These are phyloP conservation scores for Pilasporangium apinafurcum DNA, from an alignment of 352 stramenopile genomes.

Conservation along the genomic window DNA sequence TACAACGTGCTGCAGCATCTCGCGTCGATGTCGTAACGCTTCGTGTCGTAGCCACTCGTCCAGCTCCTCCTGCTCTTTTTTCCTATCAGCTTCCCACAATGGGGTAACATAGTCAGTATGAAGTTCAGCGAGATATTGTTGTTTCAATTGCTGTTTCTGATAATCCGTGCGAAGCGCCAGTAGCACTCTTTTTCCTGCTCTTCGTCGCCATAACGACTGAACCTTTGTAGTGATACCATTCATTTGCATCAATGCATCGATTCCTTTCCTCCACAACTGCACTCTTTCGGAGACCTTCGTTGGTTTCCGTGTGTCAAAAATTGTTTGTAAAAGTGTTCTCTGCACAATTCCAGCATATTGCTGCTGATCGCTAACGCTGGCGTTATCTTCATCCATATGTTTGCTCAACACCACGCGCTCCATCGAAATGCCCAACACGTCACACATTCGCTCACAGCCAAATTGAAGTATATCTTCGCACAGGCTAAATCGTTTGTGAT, in stretches of 20 bases:
- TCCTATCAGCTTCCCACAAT: slow-evolving; percentile 58
- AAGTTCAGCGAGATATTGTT: slow-evolving; percentile 54
- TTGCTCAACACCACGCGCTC: slow-evolving; percentile 23
- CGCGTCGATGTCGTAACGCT: slow-evolving; percentile 19
- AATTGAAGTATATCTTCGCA: slow-evolving; percentile 55
- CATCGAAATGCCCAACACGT: slow-evolving; percentile 40
- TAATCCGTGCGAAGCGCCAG: slow-evolving; percentile 22
- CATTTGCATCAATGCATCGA: slow-evolving; percentile 24
- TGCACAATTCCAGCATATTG: not conserved
- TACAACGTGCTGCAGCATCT: slow-evolving; percentile 24
- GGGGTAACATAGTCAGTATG: slow-evolving; percentile 46
- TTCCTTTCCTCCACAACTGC: slow-evolving; percentile 15
- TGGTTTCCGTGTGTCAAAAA: not conserved
- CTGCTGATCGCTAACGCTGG: not conserved
- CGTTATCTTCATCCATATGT: no score
- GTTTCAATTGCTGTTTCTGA: slow-evolving; percentile 20
- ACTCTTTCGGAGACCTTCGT: slow-evolving; percentile 14
- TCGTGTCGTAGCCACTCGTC: slow-evolving; percentile 35
- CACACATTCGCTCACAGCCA: slow-evolving; percentile 49
- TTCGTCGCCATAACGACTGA: slow-evolving; percentile 50
- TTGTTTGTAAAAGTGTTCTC: slow-evolving; percentile 10
- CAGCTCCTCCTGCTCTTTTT: slow-evolving; percentile 41
- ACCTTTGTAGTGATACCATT: slow-evolving; percentile 26
- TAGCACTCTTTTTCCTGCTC: slow-evolving; percentile 33
- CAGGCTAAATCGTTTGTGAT: slow-evolving; percentile 30